A percentile compares a stretch with the other conserved stretches of the same genome.
These are phyloP conservation scores for Phialocephala subalpina DNA, from an alignment of 2,329 filamentous ascomycete genomes.

Conservation along the genomic window DNA sequence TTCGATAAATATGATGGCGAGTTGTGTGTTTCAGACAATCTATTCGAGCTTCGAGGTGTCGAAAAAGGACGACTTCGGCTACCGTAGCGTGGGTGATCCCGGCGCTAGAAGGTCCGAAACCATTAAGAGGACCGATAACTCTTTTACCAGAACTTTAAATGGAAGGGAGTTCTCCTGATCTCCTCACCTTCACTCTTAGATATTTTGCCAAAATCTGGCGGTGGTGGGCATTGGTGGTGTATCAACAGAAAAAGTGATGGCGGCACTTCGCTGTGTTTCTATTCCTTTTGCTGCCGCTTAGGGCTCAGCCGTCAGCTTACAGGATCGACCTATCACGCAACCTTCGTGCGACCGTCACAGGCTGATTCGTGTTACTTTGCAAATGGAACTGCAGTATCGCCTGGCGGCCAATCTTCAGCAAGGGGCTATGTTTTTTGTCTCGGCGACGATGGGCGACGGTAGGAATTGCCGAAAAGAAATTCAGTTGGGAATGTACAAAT, in stretches of 20 bases:
- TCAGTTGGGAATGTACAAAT: slow-evolving; percentile 9
- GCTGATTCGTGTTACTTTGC: slow-evolving; percentile 20
- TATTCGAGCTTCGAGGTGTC: not conserved
- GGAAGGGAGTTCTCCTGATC: slow-evolving; percentile 13
- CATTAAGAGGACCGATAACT: not conserved
- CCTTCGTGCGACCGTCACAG: slow-evolving; percentile 17
- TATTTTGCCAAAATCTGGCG: slow-evolving; percentile 1
- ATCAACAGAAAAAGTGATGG: not conserved
- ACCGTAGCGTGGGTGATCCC: not conserved
- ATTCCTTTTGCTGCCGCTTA: slow-evolving; percentile 14
- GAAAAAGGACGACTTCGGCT: slow-evolving; percentile 8
- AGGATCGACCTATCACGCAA: slow-evolving; percentile 12
- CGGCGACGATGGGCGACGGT: not conserved
- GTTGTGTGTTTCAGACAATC: slow-evolving; percentile 4
- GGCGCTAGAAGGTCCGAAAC: slow-evolving; percentile 6
- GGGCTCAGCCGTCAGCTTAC: slow-evolving; percentile 17
- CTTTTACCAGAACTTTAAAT: slow-evolving; percentile 1
- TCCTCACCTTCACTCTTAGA: not conserved
- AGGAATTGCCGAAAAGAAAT: slow-evolving; percentile 10
- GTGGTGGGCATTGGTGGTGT: not conserved
- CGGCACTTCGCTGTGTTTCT: slow-evolving; percentile 11
- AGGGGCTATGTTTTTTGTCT: slow-evolving; percentile 15
- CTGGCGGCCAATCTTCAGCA: not conserved
- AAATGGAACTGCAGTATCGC: slow-evolving; percentile 3
- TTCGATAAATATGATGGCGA: slow-evolving; percentile 6